phyloP scores from a whole-genome alignment of 371 early-diverging fungal genomes.

The Mortierella sp. region DNA sequence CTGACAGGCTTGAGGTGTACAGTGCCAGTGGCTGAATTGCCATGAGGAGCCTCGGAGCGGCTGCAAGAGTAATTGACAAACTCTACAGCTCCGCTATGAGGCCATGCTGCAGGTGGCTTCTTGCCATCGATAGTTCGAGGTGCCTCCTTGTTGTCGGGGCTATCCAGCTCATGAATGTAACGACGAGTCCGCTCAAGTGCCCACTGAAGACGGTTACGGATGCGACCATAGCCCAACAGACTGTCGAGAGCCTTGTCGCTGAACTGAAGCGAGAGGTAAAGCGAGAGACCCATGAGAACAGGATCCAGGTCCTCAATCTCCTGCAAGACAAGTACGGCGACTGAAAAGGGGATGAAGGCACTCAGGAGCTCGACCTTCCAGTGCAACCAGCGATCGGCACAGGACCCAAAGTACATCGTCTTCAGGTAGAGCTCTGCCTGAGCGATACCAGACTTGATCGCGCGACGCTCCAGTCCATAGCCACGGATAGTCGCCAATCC shows the following conservation, averaged over 20 bases:
- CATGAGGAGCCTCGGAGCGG: slow-evolving; percentile 11
- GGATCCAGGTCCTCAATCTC: slow-evolving; percentile 40
- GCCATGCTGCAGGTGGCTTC: slow-evolving; percentile 53
- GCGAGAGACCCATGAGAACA: slow-evolving; percentile 35
- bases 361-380: slow-evolving; percentile 55
- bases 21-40: neutral
- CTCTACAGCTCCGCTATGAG: slow-evolving; percentile 50
- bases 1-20: neutral
- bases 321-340: slow-evolving; percentile 32
- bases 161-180: slow-evolving; percentile 30
- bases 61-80: slow-evolving; percentile 44
- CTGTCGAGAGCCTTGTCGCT: slow-evolving; percentile 38
- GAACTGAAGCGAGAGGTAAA: slow-evolving; percentile 53
- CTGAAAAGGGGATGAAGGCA: slow-evolving; percentile 48
- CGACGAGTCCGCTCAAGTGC: slow-evolving; percentile 55
- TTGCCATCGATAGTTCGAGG: slow-evolving; percentile 23
- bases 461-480: slow-evolving; percentile 55
- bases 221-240: slow-evolving; percentile 45
- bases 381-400: slow-evolving; percentile 56
- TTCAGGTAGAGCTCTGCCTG: slow-evolving; percentile 50
- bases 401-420: slow-evolving; percentile 49
- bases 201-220: slow-evolving; percentile 57
- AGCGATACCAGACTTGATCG: slow-evolving; percentile 52
- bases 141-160: slow-evolving; percentile 32
- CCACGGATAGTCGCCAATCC: slow-evolving; percentile 54